Percentiles rank a stretch among this genome's conserved stretches.
phyloP scores from a whole-genome alignment of 768 basidiomycete genomes.

The Mycena belliarum region DNA sequence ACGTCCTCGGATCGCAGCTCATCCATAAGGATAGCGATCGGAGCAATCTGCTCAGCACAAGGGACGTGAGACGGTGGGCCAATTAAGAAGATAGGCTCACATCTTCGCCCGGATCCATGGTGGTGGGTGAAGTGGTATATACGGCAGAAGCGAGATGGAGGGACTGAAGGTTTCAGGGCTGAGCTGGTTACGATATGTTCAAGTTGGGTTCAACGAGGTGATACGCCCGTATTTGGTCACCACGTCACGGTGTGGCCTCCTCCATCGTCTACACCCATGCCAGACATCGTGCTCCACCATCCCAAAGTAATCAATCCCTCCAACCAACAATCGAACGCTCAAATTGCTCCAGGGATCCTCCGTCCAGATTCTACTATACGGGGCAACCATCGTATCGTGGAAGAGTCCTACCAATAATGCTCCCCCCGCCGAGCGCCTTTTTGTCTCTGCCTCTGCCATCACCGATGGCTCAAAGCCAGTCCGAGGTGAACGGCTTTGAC shows the following conservation, averaged over 20 bases:
- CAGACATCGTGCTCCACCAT: conserved; percentile 53
- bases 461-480: conserved; percentile 61
- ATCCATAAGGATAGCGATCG: conserved; percentile 97
- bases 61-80: conserved; percentile 3
- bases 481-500: too few species aligned
- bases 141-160: neutral
- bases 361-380: conserved; percentile 70
- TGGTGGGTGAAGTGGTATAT: conserved; percentile 21
- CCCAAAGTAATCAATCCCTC: conserved; percentile 49
- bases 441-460: conserved; percentile 76
- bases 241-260: neutral
- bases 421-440: conserved; percentile 65
- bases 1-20: conserved; percentile 98
- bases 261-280: neutral
- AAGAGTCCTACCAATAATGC: conserved; percentile 49
- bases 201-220: conserved; percentile 42
- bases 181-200: conserved; percentile 20
- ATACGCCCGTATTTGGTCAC: neutral
- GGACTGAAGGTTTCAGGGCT: neutral
- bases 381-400: conserved; percentile 90
- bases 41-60: conserved; percentile 64
- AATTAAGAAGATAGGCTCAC: conserved; percentile 40
- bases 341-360: conserved; percentile 55
- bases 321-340: neutral
- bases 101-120: conserved; percentile 76